Evolutionary conservation across 176 grass and related monocot species (phyloP).

Genomic region (Carex pumila): DNA sequence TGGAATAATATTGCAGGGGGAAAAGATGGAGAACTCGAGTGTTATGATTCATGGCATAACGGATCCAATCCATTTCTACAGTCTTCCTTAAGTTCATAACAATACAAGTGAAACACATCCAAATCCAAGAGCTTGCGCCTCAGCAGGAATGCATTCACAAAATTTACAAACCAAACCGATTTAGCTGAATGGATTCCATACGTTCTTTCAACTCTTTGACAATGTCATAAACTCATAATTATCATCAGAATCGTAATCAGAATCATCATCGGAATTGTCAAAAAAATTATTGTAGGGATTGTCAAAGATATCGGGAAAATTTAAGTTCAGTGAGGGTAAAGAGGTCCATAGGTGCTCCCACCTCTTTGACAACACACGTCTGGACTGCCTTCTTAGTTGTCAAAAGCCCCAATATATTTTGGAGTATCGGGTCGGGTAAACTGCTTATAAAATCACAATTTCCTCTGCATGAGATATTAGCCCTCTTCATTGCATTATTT

Average conservation of each 20-base stretch:
- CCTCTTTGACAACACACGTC: slow-evolving; percentile 1
- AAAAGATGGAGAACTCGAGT: background rate
- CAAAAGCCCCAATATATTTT: background rate
- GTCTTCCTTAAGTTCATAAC: background rate
- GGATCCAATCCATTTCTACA: background rate
- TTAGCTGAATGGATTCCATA: too few relatives aligned
- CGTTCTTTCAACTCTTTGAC: too few relatives aligned
- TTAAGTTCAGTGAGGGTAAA: background rate
- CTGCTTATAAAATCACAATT: background rate
- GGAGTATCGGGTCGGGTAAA: background rate
- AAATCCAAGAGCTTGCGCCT: background rate
- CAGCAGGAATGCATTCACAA: background rate
- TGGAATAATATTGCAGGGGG: background rate
- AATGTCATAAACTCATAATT: too few relatives aligned
- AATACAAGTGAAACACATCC: background rate
- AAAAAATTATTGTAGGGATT: too few relatives aligned
- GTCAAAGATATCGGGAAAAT: background rate
- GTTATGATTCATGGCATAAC: background rate
- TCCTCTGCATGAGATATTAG: too few relatives aligned
- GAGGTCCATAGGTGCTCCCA: background rate
- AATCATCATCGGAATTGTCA: too few relatives aligned
- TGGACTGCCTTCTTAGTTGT: background rate
- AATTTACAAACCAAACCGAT: background rate
- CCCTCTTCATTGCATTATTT: too few relatives aligned
- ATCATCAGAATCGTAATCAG: too few relatives aligned